Evolutionary conservation across 805 yeast genomes (phyloP).

Genomic region (Dipodascus albidus): DNA sequence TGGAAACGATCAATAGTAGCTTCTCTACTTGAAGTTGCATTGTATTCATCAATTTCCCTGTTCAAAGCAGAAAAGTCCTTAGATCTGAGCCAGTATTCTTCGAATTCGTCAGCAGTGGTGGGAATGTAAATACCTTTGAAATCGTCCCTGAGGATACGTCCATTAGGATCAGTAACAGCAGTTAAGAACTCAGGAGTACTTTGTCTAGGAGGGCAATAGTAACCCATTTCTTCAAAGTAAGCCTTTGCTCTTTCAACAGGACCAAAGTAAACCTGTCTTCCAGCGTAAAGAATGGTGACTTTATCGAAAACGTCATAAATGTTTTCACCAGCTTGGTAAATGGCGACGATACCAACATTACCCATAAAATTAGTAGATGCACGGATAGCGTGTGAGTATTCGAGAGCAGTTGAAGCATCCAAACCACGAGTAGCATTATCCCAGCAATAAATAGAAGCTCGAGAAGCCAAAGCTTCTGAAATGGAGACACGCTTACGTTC

Average conservation of each 20-base stretch:
- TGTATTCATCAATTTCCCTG: slow-evolving; percentile 35
- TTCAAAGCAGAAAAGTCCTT: slow-evolving; percentile 31
- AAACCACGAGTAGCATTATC: slow-evolving; percentile 82
- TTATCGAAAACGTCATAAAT: slow-evolving; percentile 55
- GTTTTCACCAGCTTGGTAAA: slow-evolving; percentile 59
- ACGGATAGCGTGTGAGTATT: slow-evolving; percentile 56
- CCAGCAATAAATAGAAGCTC: slow-evolving; percentile 57
- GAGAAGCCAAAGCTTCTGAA: slow-evolving; percentile 61
- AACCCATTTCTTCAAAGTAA: slow-evolving; percentile 58
- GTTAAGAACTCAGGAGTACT: slow-evolving; percentile 64
- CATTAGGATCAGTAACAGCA: slow-evolving; percentile 56
- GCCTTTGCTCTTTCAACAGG: slow-evolving; percentile 39
- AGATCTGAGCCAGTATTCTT: slow-evolving; percentile 44
- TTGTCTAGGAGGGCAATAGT: slow-evolving; percentile 49
- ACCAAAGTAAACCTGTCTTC: slow-evolving; percentile 56
- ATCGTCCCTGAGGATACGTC: slow-evolving; percentile 34
- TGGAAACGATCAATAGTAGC: slow-evolving; percentile 28
- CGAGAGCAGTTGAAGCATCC: slow-evolving; percentile 76
- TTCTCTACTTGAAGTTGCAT: slow-evolving; percentile 21
- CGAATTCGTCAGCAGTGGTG: slow-evolving; percentile 50
- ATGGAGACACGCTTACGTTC: slow-evolving; percentile 77
- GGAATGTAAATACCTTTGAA: slow-evolving; percentile 49
- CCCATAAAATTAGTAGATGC: slow-evolving; percentile 43
- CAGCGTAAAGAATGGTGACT: slow-evolving; percentile 47
- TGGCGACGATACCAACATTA: slow-evolving; percentile 52